These are phyloP conservation scores for Lobosporangium transversale DNA, from an alignment of 192 early-diverging fungal species.

Conservation along the genomic window DNA sequence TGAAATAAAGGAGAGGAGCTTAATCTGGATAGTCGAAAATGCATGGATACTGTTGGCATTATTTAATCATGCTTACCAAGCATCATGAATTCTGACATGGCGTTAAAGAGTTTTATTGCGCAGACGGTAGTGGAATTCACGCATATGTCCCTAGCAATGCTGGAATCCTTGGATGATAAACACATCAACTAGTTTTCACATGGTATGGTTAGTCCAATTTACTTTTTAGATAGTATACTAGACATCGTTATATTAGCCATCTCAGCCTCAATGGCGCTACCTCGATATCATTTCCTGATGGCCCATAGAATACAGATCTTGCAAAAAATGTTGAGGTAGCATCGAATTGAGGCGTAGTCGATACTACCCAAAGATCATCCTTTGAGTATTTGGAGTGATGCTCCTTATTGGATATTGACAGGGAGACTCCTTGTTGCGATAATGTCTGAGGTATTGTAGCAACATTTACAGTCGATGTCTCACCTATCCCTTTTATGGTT, in stretches of 20 bases:
- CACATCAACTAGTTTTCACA: conserved; percentile 57
- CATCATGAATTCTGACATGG: conserved; percentile 65
- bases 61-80: conserved; percentile 37
- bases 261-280: conserved; percentile 6
- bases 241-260: not conserved
- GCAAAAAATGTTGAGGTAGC: conserved; percentile 56
- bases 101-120: conserved; percentile 55
- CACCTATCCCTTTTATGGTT: not conserved
- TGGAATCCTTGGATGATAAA: conserved; percentile 51
- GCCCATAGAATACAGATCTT: conserved; percentile 59
- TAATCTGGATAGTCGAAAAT: not conserved
- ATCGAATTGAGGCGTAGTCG: conserved; percentile 52
- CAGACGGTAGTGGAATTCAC: conserved; percentile 19
- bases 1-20: not conserved
- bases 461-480: not conserved
- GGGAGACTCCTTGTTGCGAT: conserved; percentile 22
- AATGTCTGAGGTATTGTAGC: not conserved
- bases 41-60: not conserved
- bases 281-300: conserved; percentile 54
- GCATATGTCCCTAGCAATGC: conserved; percentile 33
- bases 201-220: no score
- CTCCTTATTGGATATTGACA: conserved; percentile 52
- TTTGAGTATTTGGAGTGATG: conserved; percentile 55
- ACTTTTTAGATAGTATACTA: no score
- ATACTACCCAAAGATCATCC: conserved; percentile 65